Percentiles rank a stretch among this genome's conserved stretches.
Conservation (phyloP, 345 rosid species). For the Sisymbrium irio region DNA sequence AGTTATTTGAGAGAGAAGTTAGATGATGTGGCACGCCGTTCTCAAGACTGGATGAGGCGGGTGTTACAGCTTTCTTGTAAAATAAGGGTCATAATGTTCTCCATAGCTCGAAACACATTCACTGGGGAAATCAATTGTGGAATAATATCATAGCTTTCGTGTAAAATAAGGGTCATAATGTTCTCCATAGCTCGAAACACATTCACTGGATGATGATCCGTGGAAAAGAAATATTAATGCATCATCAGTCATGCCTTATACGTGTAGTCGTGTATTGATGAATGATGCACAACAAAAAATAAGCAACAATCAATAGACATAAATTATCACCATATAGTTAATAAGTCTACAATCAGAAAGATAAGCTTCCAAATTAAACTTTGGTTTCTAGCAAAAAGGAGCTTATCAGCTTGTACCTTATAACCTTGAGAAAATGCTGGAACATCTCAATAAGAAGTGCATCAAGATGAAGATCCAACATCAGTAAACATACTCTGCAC, state of each 20-base stretch:
- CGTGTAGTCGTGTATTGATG: too few relatives aligned
- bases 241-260: not conserved
- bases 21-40: too few relatives aligned
- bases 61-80: too few relatives aligned
- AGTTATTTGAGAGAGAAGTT: too few relatives aligned
- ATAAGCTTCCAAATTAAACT: too few relatives aligned
- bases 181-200: slow-evolving; percentile 63
- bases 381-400: too few relatives aligned
- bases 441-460: not conserved
- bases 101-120: too few relatives aligned
- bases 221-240: slow-evolving; percentile 21
- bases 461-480: slow-evolving; percentile 6
- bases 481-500: not conserved
- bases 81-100: too few relatives aligned
- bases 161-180: slow-evolving; percentile 56
- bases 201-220: slow-evolving; percentile 56
- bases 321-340: too few relatives aligned
- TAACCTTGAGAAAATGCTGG: not conserved
- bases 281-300: too few relatives aligned
- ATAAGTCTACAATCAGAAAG: too few relatives aligned
- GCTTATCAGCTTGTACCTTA: not conserved
- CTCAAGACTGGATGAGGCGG: too few relatives aligned
- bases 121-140: slow-evolving; percentile 35
- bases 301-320: not conserved
- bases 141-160: slow-evolving; percentile 51